Conservation (phyloP, 805 yeast genomes). For the Clavispora vitiphila region DNA sequence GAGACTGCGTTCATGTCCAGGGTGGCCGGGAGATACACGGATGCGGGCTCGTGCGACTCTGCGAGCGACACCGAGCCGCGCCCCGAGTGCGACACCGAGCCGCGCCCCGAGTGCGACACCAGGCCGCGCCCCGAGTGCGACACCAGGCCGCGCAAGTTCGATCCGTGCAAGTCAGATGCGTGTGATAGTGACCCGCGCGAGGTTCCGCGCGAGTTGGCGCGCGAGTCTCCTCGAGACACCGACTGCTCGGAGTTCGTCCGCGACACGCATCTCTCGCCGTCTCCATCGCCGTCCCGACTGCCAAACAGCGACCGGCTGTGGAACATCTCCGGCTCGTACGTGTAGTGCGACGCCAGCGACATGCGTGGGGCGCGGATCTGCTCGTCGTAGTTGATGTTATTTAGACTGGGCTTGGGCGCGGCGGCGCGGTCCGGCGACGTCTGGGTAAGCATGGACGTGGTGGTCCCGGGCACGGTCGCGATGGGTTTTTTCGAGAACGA, state of each 20-base stretch:
- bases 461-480: background rate
- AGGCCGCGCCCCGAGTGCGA: too few species aligned
- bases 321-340: conserved; percentile 14
- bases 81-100: too few species aligned
- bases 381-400: conserved; percentile 43
- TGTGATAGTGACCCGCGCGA: too few species aligned
- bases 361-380: conserved; percentile 53
- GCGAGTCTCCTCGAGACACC: too few species aligned
- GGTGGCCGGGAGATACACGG: conserved; percentile 10
- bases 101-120: too few species aligned
- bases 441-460: background rate
- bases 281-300: background rate
- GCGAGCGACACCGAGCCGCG: too few species aligned
- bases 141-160: too few species aligned
- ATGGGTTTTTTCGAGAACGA: conserved; percentile 16
- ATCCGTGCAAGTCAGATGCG: too few species aligned
- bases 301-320: background rate
- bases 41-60: too few species aligned
- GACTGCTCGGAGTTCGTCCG: too few species aligned
- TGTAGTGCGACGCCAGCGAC: conserved; percentile 31
- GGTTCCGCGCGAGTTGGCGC: too few species aligned
- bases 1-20: conserved; percentile 13
- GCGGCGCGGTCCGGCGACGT: conserved; percentile 3
- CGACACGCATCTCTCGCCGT: too few species aligned
- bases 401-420: conserved; percentile 10